A percentile compares a stretch with the other conserved stretches of the same genome.
Evolutionary conservation across 2,329 filamentous ascomycete species (phyloP).

Genomic region (Raffaelea deltoideospora): DNA sequence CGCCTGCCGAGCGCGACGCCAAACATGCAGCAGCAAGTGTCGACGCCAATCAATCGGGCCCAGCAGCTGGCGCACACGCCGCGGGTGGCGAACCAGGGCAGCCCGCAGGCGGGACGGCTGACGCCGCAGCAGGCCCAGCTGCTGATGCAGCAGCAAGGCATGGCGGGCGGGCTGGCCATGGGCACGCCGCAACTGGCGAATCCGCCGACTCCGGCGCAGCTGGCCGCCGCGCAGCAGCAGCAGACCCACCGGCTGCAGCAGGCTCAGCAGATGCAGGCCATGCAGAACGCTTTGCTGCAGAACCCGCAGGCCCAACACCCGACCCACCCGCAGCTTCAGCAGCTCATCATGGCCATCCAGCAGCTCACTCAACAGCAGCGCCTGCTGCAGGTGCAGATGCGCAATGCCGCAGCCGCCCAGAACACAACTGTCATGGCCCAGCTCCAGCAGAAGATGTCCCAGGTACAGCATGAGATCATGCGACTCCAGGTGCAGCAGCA

Average conservation of each 20-base stretch:
- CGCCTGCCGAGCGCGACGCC: constrained; percentile 47
- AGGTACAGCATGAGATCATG: constrained; percentile 12
- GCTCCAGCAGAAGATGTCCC: too few species aligned
- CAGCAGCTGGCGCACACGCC: constrained; percentile 36
- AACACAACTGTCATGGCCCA: too few species aligned
- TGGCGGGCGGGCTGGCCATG: constrained; percentile 18
- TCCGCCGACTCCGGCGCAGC: constrained; percentile 23
- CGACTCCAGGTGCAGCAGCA: constrained; percentile 18
- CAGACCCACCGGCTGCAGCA: constrained; percentile 30
- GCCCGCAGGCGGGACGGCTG: constrained; percentile 45
- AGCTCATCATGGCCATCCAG: constrained; percentile 27
- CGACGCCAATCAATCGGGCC: constrained; percentile 40
- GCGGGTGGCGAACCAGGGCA: constrained; percentile 33
- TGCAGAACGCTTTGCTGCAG: constrained; percentile 22
- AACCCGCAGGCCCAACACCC: constrained; percentile 20
- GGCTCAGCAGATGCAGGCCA: constrained; percentile 14
- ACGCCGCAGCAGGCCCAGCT: constrained; percentile 32
- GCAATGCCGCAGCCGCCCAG: constrained; percentile 14
- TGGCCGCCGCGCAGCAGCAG: constrained; percentile 31
- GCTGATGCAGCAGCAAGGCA: constrained; percentile 34
- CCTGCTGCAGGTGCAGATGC: constrained; percentile 18
- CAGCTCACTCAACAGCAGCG: constrained; percentile 16
- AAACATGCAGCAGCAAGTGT: constrained; percentile 34
- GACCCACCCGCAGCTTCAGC: constrained; percentile 14
- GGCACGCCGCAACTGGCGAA: constrained; percentile 19